Evolutionary conservation across 805 yeast species (phyloP), one percentile per base, ranked within the genome.

Genomic region (Spathaspora gorwiae): DNA sequence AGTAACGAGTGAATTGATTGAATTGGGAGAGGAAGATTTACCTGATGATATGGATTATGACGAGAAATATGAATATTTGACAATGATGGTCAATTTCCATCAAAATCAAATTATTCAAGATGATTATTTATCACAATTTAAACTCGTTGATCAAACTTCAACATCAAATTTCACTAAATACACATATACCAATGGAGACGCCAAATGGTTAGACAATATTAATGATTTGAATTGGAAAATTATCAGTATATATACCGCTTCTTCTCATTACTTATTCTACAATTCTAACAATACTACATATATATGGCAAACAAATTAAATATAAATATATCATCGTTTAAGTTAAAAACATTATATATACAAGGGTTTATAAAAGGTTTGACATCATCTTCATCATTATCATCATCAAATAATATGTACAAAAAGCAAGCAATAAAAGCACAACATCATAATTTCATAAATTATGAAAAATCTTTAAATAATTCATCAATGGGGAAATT

Each of bases 401-500:
- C 24, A 19, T 19, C 24, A 19, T 19, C 9, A 29, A 11, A 29
- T 27, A 35, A 29, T 39, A 39, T 27, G 30, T 30, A 30, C 41
- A 39, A 26, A 33, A 8, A 14, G 5, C 12, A 39, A 39, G 24
- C 32, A 37, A 11, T 9, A 27, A n/a, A 19, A 19, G 24, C 24
- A 19, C 24, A 19, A 13, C 10, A n/a, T 13, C 8, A 33, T 3
- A 33, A 33, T 13, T 4, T 33, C 35, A 33, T 11, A 33, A 7
- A 36, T 39, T 37, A 42, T 9, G 40, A 34, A 37, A 45, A 46
- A 42, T 48, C 46, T 35, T 45, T 45, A 40, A 48, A 48, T 24
- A 48, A 42, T 38, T 48, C 51, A 29, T 48, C 51, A 35, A 48
- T 34, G 7, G 51, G 49, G 31, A 43, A 41, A 26, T 42, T 39